Conservation (phyloP, 306 rosid genomes). For the Vicia sativa region DNA sequence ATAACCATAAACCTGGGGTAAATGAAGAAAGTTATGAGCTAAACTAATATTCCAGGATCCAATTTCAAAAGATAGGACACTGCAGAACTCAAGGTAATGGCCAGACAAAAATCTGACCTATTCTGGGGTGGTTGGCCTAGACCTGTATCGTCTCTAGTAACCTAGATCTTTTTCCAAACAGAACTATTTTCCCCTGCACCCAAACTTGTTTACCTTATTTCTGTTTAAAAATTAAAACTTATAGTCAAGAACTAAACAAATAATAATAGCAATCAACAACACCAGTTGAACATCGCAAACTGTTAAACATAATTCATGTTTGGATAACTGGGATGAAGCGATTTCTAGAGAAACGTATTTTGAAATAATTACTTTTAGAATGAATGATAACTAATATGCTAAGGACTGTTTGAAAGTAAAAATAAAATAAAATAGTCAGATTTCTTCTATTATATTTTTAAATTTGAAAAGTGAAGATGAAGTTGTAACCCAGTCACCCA, state of each 20-base stretch:
- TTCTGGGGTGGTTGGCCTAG: not conserved
- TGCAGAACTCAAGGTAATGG: constrained; percentile 13
- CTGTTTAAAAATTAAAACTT: constrained; percentile 17
- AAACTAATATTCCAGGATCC: constrained; percentile 23
- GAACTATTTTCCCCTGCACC: constrained; percentile 8
- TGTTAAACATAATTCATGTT: constrained; percentile 2
- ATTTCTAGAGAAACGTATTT: constrained; percentile 15
- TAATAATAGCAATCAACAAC: constrained; percentile 2
- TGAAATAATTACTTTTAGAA: constrained; percentile 8
- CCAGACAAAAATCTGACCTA: constrained; percentile 8
- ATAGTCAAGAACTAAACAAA: constrained; percentile 19
- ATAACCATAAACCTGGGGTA: constrained; percentile 77
- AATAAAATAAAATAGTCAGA: not conserved
- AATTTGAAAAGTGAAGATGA: constrained; percentile 17
- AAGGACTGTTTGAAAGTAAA: not conserved
- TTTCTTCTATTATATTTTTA: not conserved
- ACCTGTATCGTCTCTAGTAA: not conserved
- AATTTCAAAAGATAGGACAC: constrained; percentile 24
- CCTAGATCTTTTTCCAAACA: constrained; percentile 17
- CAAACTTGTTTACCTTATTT: constrained; percentile 15
- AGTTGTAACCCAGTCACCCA: not conserved
- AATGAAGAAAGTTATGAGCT: constrained; percentile 21
- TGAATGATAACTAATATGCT: constrained; percentile 3
- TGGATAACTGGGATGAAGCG: constrained; percentile 18
- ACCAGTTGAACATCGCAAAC: constrained; percentile 30